Evolutionary conservation across 768 basidiomycete genomes (phyloP), one percentile per base, ranked within the genome.

Genomic region (Mycena olivaceomarginata): DNA sequence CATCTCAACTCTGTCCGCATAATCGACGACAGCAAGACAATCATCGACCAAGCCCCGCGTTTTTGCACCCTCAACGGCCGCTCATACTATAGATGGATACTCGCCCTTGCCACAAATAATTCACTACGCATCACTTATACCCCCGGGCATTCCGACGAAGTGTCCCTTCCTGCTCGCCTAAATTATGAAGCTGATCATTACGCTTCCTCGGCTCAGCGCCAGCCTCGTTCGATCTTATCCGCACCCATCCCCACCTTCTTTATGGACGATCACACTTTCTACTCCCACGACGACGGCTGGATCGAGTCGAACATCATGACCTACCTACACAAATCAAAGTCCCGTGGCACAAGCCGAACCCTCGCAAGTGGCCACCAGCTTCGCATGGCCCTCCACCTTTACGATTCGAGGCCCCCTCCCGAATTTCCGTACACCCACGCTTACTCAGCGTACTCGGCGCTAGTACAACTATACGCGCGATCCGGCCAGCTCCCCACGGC

Each of bases 401-500:
- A 74, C 25, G 73, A 67, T 45, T 20, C 56, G 2, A 45, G 12
- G 20, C n/a, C 67, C 13, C 80, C 77, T n/a, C 82, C 79, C 18
- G 41, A 74, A 6, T 79, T 72, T 60, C 70, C 76, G 0, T 83
- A 83, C 53, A 37, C 76, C 8, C 53, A 39, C 13, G 76, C 82
- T 0, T 56, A 60, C 10, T 82, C 80, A 0, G 81, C 81, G 1
- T 79, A 81, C 31, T 82, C 82, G 0, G 79, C 79, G 1, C n/a
- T 80, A 2, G 70, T 82, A 8, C 82, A 82, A 22, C 65, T 82
- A 1, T 83, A 81, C 43, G 71, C 77, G 13, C 41, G 79, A 20
- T 81, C 83, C 4, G 74, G 77, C 1, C 83, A 84, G 53, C 74
- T 82, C 0, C 63, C 80, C 20, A 83, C 81, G 0, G 78, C 79